These are phyloP conservation scores for Colletotrichum brevisporum DNA, from an alignment of 2,329 filamentous ascomycete genomes.

Conservation along the genomic window DNA sequence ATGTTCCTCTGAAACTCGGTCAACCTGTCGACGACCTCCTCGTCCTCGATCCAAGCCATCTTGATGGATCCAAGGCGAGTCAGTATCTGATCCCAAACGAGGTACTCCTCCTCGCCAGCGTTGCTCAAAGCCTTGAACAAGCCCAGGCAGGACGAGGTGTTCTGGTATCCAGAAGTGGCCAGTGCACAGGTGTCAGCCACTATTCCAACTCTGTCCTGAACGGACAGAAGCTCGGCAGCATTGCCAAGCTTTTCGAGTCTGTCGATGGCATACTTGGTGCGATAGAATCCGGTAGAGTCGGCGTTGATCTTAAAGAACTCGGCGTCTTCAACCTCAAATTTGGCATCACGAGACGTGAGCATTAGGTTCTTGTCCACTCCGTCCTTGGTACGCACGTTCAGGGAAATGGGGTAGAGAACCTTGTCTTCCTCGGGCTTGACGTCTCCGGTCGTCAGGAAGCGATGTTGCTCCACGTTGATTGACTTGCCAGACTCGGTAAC, in stretches of 20 bases:
- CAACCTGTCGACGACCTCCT: conserved; percentile 79
- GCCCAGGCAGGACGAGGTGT: conserved; percentile 89
- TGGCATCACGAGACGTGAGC: conserved; percentile 72
- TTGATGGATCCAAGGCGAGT: conserved; percentile 84
- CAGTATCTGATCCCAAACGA: conserved; percentile 95
- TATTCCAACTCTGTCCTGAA: conserved; percentile 95
- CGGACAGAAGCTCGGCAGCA: conserved; percentile 86
- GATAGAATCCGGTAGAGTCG: conserved; percentile 92
- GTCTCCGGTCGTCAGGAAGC: conserved; percentile 92
- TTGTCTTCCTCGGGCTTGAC: conserved; percentile 94
- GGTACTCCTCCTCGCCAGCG: conserved; percentile 86
- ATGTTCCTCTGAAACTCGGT: conserved; percentile 87
- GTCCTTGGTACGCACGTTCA: conserved; percentile 87
- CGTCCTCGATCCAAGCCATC: conserved; percentile 88
- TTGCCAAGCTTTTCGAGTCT: conserved; percentile 89
- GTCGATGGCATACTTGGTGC: conserved; percentile 88
- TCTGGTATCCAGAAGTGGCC: conserved; percentile 91
- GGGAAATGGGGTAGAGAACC: conserved; percentile 89
- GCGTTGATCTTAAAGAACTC: conserved; percentile 98
- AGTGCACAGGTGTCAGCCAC: conserved; percentile 93
- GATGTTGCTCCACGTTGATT: conserved; percentile 93
- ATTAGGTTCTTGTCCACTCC: conserved; percentile 84
- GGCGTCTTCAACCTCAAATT: conserved; percentile 81
- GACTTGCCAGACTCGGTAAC: conserved; percentile 80
- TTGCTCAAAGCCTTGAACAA: conserved; percentile 86